Evolutionary conservation across 345 rosid genomes (phyloP).

Genomic region (Aquilaria yunnanensis): DNA sequence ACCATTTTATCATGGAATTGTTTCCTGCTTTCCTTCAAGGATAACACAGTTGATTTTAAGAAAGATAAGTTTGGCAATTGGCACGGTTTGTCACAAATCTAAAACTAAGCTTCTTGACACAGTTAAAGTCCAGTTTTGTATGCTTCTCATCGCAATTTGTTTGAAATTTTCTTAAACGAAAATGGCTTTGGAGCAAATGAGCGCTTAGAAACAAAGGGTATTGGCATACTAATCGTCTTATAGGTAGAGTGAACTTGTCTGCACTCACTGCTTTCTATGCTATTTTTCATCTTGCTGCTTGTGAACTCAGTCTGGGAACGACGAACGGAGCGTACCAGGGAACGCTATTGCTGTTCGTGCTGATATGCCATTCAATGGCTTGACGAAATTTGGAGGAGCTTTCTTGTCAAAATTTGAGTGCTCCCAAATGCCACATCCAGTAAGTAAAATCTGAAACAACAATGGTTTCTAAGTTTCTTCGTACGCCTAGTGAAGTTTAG

Average conservation of each 20-base stretch:
- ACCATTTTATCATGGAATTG: neutral
- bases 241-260: too few relatives aligned
- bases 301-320: constrained; percentile 60
- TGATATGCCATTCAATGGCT: constrained; percentile 76
- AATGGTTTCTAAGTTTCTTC: neutral
- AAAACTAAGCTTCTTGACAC: too few relatives aligned
- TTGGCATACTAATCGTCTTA: too few relatives aligned
- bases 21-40: neutral
- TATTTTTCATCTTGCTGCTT: neutral
- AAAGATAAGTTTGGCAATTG: too few relatives aligned
- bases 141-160: too few relatives aligned
- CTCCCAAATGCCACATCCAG: constrained; percentile 94
- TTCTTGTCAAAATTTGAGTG: constrained; percentile 86
- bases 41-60: neutral
- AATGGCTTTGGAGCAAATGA: too few relatives aligned
- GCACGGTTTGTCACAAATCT: too few relatives aligned
- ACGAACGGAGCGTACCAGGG: constrained; percentile 78
- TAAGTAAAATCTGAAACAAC: constrained; percentile 22
- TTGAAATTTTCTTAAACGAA: too few relatives aligned
- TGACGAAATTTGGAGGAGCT: constrained; percentile 86
- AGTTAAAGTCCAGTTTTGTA: too few relatives aligned
- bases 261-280: neutral
- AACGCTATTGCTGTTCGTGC: constrained; percentile 93
- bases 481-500: neutral
- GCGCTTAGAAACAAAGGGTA: too few relatives aligned